phyloP scores from a whole-genome alignment of 495 filamentous ascomycete species.

The Podospora pseudoanserina region DNA sequence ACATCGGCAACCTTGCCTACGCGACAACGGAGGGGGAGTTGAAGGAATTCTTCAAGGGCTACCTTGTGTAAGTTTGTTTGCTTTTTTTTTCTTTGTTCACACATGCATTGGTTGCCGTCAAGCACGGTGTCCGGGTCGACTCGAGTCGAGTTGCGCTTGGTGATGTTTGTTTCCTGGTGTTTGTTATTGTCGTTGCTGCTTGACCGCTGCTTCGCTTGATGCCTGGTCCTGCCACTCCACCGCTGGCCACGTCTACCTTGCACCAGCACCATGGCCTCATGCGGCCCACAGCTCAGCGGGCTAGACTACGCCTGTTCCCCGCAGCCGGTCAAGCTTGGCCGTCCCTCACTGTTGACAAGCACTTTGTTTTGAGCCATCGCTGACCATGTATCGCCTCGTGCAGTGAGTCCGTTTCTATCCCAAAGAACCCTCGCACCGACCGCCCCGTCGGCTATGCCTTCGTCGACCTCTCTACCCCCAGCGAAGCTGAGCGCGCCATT shows the following conservation, averaged over 20 bases:
- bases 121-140: background rate
- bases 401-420: constrained; percentile 97
- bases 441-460: constrained; percentile 99
- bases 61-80: constrained; percentile 80
- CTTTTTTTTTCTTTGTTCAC: constrained; percentile 10
- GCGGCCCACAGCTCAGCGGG: background rate
- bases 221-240: background rate
- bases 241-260: constrained; percentile 3
- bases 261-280: background rate
- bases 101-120: constrained; percentile 5
- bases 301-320: background rate
- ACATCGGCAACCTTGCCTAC: constrained; percentile 99
- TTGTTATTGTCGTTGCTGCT: background rate
- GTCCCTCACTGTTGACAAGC: background rate
- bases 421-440: constrained; percentile 96
- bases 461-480: constrained; percentile 90
- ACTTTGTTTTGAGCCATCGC: constrained; percentile 7
- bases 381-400: constrained; percentile 21
- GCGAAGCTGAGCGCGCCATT: constrained; percentile 92
- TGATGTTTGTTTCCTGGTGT: background rate
- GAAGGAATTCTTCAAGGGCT: constrained; percentile 97
- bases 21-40: constrained; percentile 99
- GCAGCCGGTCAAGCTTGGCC: background rate
- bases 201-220: constrained; percentile 15
- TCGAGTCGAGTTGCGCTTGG: background rate